Evolutionary conservation across 305 asterid genomes (phyloP).

Genomic region (Fraxinus albicans): DNA sequence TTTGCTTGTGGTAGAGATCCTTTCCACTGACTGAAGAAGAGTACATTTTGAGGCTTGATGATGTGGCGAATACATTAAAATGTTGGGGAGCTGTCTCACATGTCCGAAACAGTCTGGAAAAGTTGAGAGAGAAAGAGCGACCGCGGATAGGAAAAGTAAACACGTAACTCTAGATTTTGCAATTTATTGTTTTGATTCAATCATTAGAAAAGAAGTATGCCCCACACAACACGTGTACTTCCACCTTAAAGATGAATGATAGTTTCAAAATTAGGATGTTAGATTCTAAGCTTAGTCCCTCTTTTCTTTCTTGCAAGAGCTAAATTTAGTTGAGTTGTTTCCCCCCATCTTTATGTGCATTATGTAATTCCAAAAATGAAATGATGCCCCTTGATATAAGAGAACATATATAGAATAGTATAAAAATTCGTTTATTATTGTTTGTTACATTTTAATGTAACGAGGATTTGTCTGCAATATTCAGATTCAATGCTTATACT

Average conservation of each 20-base stretch:
- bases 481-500: not conserved
- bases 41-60: constrained; percentile 87
- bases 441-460: not conserved
- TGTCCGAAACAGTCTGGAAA: constrained; percentile 72
- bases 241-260: not conserved
- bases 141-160: constrained; percentile 94
- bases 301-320: not conserved
- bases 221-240: not conserved
- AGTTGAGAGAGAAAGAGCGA: constrained; percentile 55
- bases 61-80: constrained; percentile 80
- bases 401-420: not conserved
- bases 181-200: not conserved
- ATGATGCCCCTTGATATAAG: not conserved
- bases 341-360: not conserved
- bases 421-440: not conserved
- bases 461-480: not conserved
- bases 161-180: not conserved
- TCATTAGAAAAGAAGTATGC: not conserved
- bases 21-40: constrained; percentile 93
- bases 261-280: not conserved
- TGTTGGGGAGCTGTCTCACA: constrained; percentile 99
- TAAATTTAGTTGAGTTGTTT: not conserved
- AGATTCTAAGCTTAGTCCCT: not conserved
- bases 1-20: constrained; percentile 57
- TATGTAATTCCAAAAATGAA: not conserved